Conservation (phyloP, 306 rosid species). For the Trifolium pratense region DNA sequence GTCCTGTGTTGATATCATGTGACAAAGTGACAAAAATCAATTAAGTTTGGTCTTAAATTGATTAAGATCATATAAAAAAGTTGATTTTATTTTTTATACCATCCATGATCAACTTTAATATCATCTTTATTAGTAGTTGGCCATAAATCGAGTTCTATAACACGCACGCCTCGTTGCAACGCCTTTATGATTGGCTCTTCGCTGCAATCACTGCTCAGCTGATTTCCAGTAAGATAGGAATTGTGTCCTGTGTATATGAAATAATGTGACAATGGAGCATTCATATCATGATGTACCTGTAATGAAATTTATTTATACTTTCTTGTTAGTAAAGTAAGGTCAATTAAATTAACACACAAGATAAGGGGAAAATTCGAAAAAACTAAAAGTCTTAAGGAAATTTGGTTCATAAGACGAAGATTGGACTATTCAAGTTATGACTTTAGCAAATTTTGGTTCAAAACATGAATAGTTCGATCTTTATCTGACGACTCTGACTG, state of each 20-base stretch:
- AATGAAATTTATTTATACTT: conserved; percentile 18
- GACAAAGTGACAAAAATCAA: neutral
- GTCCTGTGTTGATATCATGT: conserved; percentile 65
- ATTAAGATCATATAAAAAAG: conserved; percentile 13
- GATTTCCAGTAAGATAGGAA: conserved; percentile 93
- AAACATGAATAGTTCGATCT: neutral
- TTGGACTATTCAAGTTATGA: neutral
- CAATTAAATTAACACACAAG: conserved; percentile 1
- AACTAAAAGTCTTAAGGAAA: neutral
- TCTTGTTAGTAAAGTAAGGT: conserved; percentile 32
- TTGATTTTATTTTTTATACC: conserved; percentile 47
- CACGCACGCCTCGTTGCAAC: conserved; percentile 73
- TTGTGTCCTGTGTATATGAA: conserved; percentile 96
- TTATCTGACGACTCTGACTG: neutral
- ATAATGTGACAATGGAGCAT: conserved; percentile 87
- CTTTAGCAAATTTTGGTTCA: neutral
- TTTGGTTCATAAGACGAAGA: neutral
- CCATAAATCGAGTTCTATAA: conserved; percentile 90
- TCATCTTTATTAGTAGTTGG: conserved; percentile 77
- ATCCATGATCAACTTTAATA: conserved; percentile 86
- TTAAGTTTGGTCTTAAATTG: neutral
- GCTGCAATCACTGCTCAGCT: conserved; percentile 86
- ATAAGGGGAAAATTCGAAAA: neutral
- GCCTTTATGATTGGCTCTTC: conserved; percentile 82
- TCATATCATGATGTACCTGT: conserved; percentile 95